Evolutionary conservation across 2,329 filamentous ascomycete genomes (phyloP).

Genomic region (Aspergillus persii): DNA sequence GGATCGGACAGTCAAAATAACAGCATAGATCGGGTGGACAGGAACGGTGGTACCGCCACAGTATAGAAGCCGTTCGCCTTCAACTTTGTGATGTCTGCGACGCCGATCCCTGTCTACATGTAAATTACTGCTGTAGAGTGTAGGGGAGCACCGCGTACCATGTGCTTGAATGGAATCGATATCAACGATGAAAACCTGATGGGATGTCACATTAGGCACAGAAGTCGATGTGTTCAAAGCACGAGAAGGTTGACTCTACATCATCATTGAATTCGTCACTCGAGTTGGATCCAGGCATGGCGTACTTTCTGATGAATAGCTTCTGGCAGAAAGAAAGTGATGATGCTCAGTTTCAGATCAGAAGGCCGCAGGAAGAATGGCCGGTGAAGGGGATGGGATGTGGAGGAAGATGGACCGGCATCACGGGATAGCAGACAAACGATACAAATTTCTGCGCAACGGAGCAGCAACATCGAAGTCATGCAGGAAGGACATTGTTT

Average conservation of each 20-base stretch:
- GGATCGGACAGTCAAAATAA: background rate
- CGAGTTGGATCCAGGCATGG: constrained; percentile 53
- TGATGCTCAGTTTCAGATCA: background rate
- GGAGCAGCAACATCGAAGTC: background rate
- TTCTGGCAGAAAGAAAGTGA: background rate
- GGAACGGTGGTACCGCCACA: constrained; percentile 51
- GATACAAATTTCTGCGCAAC: background rate
- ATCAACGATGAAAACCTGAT: constrained; percentile 60
- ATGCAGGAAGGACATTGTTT: background rate
- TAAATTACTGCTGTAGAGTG: background rate
- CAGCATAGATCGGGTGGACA: background rate
- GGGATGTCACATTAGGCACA: constrained; percentile 13
- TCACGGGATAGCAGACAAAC: background rate
- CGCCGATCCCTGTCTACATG: constrained; percentile 54
- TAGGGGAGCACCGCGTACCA: constrained; percentile 40
- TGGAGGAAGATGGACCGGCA: background rate
- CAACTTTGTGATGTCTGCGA: constrained; percentile 64
- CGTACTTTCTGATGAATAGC: constrained; percentile 3
- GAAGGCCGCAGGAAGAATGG: background rate
- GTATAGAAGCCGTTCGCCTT: constrained; percentile 64
- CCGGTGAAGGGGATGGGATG: background rate
- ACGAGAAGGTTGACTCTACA: constrained; percentile 28
- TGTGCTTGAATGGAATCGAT: constrained; percentile 66
- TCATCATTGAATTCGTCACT: constrained; percentile 54
- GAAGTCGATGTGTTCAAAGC: background rate